These are phyloP conservation scores for Nakaseomyces delphensis DNA, from an alignment of 1,139 yeast genomes.

Conservation along the genomic window DNA sequence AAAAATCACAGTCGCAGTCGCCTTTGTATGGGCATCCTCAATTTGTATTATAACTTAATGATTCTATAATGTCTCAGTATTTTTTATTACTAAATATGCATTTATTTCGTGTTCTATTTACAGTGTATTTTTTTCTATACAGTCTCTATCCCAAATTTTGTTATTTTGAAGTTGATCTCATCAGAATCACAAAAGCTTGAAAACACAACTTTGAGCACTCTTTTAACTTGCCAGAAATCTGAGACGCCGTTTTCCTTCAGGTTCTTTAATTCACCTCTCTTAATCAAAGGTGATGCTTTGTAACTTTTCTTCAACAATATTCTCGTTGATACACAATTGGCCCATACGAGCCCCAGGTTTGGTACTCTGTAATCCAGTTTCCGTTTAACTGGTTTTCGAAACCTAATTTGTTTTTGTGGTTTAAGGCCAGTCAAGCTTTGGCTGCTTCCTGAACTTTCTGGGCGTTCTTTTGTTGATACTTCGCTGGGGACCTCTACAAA, in stretches of 20 bases:
- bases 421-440: background rate
- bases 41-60: too few species aligned
- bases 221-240: conserved; percentile 30
- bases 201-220: conserved; percentile 35
- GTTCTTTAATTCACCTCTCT: conserved; percentile 23
- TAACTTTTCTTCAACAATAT: conserved; percentile 34
- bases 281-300: conserved; percentile 27
- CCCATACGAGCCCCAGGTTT: conserved; percentile 40
- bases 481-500: conserved; percentile 5
- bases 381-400: conserved; percentile 14
- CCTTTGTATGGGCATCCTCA: too few species aligned
- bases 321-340: conserved; percentile 35
- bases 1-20: too few species aligned
- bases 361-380: conserved; percentile 32
- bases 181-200: conserved; percentile 29
- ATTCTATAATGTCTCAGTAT: background rate
- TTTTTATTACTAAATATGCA: background rate
- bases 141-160: conserved; percentile 26
- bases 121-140: conserved; percentile 4
- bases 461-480: background rate
- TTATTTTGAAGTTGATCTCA: conserved; percentile 27
- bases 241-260: conserved; percentile 22
- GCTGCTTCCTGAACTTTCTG: background rate
- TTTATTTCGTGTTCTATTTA: background rate
- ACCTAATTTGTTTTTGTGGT: background rate